Base-by-base conservation (phyloP, 352 stramenopile genomes). In the Phytopythium helicoides region DNA sequence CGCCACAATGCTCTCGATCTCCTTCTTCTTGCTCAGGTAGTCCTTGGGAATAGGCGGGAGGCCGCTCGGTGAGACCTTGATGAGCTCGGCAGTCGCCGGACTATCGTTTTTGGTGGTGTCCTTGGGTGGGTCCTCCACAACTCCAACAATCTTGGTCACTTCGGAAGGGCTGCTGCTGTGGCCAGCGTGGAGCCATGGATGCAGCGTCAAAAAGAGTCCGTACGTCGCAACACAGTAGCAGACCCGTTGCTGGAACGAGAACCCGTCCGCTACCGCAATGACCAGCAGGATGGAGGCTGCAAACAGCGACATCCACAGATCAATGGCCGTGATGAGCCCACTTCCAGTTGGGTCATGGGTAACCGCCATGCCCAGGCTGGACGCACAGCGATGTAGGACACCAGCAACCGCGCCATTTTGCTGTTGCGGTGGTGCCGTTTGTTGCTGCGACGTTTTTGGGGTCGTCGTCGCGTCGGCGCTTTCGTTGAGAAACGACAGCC, bases 281-380 rank as follows among this genome's bases (percentile, higher is more conserved):
- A 71, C 64, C 3, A 86, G 50, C 33, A 87, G 50, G 47, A 84
- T 68, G 6, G 71, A 63, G 7, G 68, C 76, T 1, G 64, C 57
- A 46, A 84, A 79, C 33, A 86, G 58, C 22, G 76, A 87, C 31
- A 84, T 63, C 76, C 73, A 87, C 22, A 86, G 44, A 19, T 74
- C 62, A n/a, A 85, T 67, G 26, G 71, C 67, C 36, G 62, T 56
- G 40, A 72, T 71, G 22, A 73, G 60, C 22, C 52, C 64, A 9
- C 25, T 56, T 21, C 57, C 47, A 15, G 49, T 54, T 26, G 52
- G 31, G 16, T 51, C 45, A 14, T 63, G 50, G 23, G 21, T 58
- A 22, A 56, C 45, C 22, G 63, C 54, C 22, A 74, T 44, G 5
- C 65, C 65, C 42, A 74, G 45, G 34, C 64, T 62, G 10, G 61